Conservation (phyloP, 805 yeast species). For the Barnettozyma wickerhamii region DNA sequence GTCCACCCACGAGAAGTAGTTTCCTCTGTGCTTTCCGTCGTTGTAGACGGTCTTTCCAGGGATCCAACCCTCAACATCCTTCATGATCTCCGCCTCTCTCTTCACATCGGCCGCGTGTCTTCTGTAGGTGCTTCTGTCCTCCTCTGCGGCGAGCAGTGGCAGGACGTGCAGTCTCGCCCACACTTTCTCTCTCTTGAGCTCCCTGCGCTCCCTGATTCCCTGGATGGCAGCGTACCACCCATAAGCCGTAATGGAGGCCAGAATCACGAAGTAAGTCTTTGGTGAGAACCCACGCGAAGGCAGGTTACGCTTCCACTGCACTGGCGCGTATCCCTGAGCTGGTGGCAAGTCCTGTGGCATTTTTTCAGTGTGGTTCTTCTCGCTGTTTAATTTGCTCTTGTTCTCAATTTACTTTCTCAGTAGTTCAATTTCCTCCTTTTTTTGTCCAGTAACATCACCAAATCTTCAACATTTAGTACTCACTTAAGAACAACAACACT, state of each 20-base stretch:
- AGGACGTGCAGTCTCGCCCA: slow-evolving; percentile 73
- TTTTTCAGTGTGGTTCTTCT: background rate
- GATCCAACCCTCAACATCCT: slow-evolving; percentile 59
- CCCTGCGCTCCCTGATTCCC: slow-evolving; percentile 73
- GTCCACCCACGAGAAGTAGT: slow-evolving; percentile 29
- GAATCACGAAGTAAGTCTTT: slow-evolving; percentile 58
- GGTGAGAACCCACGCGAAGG: slow-evolving; percentile 87
- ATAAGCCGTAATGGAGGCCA: slow-evolving; percentile 59
- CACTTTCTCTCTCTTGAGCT: slow-evolving; percentile 66
- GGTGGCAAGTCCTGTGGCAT: slow-evolving; percentile 79
- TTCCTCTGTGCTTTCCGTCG: slow-evolving; percentile 35
- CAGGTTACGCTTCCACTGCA: slow-evolving; percentile 85
- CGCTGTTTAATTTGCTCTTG: background rate
- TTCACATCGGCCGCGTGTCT: slow-evolving; percentile 60
- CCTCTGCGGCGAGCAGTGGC: slow-evolving; percentile 77
- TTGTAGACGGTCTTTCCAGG: slow-evolving; percentile 44
- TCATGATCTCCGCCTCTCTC: slow-evolving; percentile 67
- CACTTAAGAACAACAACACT: background rate
- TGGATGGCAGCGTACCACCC: slow-evolving; percentile 65
- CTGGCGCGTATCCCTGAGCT: slow-evolving; percentile 75
- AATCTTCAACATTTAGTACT: background rate
- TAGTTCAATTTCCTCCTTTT: background rate
- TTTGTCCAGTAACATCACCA: background rate
- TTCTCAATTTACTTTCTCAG: background rate
- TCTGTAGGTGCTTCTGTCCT: slow-evolving; percentile 74